Evolutionary conservation across 78 protist species (phyloP).

Genomic region (Dictyostelium intermedium): DNA sequence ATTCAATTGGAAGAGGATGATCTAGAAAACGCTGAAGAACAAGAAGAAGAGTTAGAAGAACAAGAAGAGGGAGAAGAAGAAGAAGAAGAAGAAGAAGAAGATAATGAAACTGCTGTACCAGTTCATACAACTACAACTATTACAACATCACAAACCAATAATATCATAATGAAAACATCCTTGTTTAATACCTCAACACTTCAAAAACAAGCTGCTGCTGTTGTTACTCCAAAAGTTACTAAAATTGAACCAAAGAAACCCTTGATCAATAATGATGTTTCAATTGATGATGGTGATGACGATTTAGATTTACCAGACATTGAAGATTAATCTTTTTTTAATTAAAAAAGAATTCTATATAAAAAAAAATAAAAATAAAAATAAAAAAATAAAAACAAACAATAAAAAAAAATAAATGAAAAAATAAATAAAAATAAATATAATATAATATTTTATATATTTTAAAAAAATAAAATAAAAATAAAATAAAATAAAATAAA

Average conservation of each 20-base stretch:
- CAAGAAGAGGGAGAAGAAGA: not conserved
- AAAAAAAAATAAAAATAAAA: not conserved
- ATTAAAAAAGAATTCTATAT: not conserved
- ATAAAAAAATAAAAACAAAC: not conserved
- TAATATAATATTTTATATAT: too few species aligned
- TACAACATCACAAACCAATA: not conserved
- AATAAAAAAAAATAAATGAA: not conserved
- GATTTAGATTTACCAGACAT: conserved; percentile 15
- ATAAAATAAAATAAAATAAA: not conserved
- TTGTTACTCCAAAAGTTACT: not conserved
- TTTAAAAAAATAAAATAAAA: too few species aligned
- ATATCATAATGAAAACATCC: not conserved
- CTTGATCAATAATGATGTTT: not conserved
- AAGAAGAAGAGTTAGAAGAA: not conserved
- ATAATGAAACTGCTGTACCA: not conserved
- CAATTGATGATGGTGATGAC: conserved; percentile 1
- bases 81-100: not conserved
- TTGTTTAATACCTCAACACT: not conserved
- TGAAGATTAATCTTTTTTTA: not conserved
- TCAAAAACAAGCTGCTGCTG: not conserved
- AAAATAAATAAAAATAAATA: not conserved
- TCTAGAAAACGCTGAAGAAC: not conserved
- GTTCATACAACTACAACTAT: not conserved
- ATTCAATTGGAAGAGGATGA: not conserved
- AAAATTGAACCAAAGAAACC: not conserved